Conservation (phyloP, 2,329 filamentous ascomycete species). For the Dactylella cylindrospora region DNA sequence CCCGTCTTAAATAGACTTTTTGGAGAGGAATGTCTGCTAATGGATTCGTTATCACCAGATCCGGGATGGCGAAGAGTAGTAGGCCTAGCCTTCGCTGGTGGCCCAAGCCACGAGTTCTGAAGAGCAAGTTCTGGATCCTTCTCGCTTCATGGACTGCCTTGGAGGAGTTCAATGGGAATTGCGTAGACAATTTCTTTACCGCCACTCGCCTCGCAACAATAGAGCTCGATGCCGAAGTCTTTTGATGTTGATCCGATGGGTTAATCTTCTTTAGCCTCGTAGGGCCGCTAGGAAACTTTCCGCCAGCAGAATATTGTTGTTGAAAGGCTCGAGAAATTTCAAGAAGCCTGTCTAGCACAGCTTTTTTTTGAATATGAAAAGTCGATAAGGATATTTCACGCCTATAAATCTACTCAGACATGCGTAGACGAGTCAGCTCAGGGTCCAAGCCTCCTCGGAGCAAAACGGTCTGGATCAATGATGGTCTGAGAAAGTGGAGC, state of each 20-base stretch:
- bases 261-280: background rate
- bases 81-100: conserved; percentile 24
- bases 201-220: conserved; percentile 29
- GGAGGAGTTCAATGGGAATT: conserved; percentile 24
- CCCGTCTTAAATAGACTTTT: background rate
- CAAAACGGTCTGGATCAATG: conserved; percentile 6
- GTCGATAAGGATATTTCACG: conserved; percentile 31
- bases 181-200: conserved; percentile 31
- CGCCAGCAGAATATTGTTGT: conserved; percentile 38
- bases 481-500: conserved; percentile 4
- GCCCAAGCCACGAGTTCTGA: conserved; percentile 22
- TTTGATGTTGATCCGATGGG: conserved; percentile 8
- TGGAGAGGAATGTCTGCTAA: conserved; percentile 13
- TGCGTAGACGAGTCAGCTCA: no score
- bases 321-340: conserved; percentile 34
- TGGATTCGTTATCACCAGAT: conserved; percentile 11
- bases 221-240: conserved; percentile 5
- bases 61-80: conserved; percentile 20
- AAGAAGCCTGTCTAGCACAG: conserved; percentile 23
- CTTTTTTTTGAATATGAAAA: conserved; percentile 21
- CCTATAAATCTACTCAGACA: conserved; percentile 27
- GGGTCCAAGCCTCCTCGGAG: no score
- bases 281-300: conserved; percentile 11
- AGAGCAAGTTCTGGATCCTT: conserved; percentile 34
- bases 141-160: conserved; percentile 37